Evolutionary conservation across 1,284 basidiomycete genomes (phyloP).

Genomic region (Polyporus tsugae): DNA sequence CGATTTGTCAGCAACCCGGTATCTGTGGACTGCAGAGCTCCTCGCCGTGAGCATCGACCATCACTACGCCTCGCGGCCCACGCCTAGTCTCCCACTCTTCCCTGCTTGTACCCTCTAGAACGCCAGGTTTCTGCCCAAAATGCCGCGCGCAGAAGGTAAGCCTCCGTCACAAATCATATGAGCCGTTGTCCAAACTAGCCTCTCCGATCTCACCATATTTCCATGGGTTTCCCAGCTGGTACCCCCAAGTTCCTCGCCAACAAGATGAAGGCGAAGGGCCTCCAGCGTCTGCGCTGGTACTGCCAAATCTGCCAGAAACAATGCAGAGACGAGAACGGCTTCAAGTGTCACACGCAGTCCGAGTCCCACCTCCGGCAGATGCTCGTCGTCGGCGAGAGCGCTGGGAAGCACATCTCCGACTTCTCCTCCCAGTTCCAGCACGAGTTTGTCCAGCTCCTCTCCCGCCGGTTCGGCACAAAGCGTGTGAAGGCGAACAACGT

Average conservation of each 20-base stretch:
- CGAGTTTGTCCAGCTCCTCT: slow-evolving; percentile 91
- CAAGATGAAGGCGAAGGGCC: slow-evolving; percentile 95
- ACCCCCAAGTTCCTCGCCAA: slow-evolving; percentile 93
- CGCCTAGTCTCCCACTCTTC: neutral
- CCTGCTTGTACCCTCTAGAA: neutral
- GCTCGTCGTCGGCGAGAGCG: slow-evolving; percentile 93
- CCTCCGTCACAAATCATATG: neutral
- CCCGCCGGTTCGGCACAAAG: slow-evolving; percentile 92
- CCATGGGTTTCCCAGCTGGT: slow-evolving; percentile 61
- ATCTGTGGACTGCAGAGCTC: neutral
- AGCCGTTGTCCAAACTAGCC: slow-evolving; percentile 2
- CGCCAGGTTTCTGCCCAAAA: slow-evolving; percentile 44
- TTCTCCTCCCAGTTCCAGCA: slow-evolving; percentile 92
- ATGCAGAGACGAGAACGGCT: slow-evolving; percentile 96
- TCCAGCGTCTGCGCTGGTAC: slow-evolving; percentile 94
- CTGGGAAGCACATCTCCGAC: slow-evolving; percentile 90
- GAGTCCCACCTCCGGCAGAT: slow-evolving; percentile 95
- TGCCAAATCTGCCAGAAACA: slow-evolving; percentile 98
- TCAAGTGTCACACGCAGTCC: slow-evolving; percentile 90
- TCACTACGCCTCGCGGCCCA: neutral
- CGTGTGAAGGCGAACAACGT: slow-evolving; percentile 94
- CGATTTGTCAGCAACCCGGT: slow-evolving; percentile 17
- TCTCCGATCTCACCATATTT: too few relatives aligned
- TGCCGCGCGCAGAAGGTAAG: slow-evolving; percentile 83
- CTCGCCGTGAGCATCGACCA: slow-evolving; percentile 9